phyloP scores from a whole-genome alignment of 2,329 filamentous ascomycete genomes.

The Paecilomyces dactylethromorphus region DNA sequence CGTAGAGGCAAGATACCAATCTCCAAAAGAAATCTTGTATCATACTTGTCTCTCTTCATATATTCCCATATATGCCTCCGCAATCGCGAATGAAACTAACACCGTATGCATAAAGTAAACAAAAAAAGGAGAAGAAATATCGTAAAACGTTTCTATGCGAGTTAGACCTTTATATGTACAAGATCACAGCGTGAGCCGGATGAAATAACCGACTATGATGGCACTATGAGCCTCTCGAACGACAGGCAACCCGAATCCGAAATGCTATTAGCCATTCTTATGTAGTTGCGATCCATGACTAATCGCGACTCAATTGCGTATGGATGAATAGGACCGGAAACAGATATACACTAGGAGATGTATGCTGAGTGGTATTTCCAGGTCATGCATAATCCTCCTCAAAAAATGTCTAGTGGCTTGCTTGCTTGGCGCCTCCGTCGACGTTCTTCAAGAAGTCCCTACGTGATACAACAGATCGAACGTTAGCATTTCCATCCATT shows the following conservation, averaged over 20 bases:
- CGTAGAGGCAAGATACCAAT: too few species aligned
- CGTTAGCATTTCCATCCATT: background rate
- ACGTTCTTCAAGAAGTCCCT: slow-evolving; percentile 48
- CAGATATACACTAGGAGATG: too few species aligned
- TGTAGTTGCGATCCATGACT: background rate
- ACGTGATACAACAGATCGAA: background rate
- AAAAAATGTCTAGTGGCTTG: slow-evolving; percentile 25
- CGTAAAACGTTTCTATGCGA: slow-evolving; percentile 9
- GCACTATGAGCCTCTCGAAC: background rate
- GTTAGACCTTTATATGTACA: slow-evolving; percentile 24
- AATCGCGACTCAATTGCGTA: background rate
- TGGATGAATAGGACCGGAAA: too few species aligned
- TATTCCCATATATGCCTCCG: too few species aligned
- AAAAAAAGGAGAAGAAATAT: background rate
- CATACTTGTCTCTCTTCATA: too few species aligned
- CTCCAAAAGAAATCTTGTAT: too few species aligned
- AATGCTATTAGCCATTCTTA: background rate
- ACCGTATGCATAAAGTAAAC: background rate
- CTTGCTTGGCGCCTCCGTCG: slow-evolving; percentile 43
- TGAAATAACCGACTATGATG: background rate
- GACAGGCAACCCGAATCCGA: background rate
- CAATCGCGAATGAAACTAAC: background rate
- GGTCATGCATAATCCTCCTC: slow-evolving; percentile 7
- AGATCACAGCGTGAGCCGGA: slow-evolving; percentile 8
- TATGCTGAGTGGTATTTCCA: background rate